Base-by-base conservation (phyloP, 225 moss, liverwort and hornwort genomes). In the Sphagnum contortum region DNA sequence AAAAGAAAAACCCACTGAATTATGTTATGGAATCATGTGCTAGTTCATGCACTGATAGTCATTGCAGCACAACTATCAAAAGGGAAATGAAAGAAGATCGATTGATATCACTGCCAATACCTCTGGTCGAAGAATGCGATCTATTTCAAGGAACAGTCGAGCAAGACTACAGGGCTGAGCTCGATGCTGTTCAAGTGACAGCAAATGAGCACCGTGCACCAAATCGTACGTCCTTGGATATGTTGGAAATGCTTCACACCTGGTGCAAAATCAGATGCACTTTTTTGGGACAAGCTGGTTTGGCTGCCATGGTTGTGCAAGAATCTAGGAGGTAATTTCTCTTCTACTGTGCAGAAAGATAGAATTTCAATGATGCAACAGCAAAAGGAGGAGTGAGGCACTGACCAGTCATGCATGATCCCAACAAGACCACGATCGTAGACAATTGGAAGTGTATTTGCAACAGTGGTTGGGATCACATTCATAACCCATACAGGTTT, bases 401-500 rank as follows among this genome's bases (percentile, higher is more conserved):
- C 80, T 64, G 50, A 81, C 81, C 81, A 81, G 63, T 81, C 77
- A 66, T 81, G 81, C 56, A 54, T 53, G 29, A 69, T 44, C 74
- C 81, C 81, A 66, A 81, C 57, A 3, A 81, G 77, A 50, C 81
- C 81, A 50, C 81, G 77, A 51, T 81, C 81, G 59, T 73, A 81
- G 44, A 81, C 69, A 55, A 69, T 71, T 0, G 81, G 81, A 12
- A 81, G 72, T 14, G 77, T 74, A 44, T 81, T 77, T 11, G 62
- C 12, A 50, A 67, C 77, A 75, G 74, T 77, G 46, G 74, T 77
- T 47, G 81, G 81, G 5, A 77, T 48, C 10, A 81, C 77, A 55
- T 81, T 81, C 77, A 81, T 81, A 57, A 81, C 81, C 81, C 81
- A 81, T 68, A 77, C 71, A 29, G 69, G 57, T 72, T 74, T 77